phyloP scores from a whole-genome alignment of 2,329 filamentous ascomycete genomes.

The Colletotrichum eleusines region DNA sequence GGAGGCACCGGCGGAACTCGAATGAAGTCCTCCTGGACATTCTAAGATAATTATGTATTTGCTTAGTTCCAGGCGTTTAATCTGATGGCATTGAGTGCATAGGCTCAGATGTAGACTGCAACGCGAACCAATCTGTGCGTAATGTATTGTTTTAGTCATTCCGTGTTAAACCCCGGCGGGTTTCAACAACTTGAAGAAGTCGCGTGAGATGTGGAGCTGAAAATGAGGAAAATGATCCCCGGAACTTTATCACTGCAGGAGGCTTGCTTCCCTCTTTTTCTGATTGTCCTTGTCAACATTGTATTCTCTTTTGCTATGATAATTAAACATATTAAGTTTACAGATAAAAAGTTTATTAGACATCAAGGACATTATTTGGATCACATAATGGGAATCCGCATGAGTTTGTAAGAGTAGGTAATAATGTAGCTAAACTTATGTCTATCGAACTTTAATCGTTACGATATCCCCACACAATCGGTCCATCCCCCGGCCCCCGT shows the following conservation, averaged over 20 bases:
- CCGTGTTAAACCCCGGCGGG: background rate
- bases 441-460: background rate
- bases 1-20: background rate
- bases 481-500: too few relatives aligned
- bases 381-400: fast-evolving
- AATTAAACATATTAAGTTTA: background rate
- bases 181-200: background rate
- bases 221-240: background rate
- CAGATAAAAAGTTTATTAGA: background rate
- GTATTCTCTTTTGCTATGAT: too few relatives aligned
- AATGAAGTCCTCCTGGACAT: background rate
- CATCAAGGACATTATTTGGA: background rate
- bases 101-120: background rate
- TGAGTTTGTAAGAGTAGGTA: background rate
- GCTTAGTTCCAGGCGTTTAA: background rate
- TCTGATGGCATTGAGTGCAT: background rate
- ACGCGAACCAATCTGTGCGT: background rate
- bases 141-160: background rate
- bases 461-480: too few relatives aligned
- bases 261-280: background rate
- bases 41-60: background rate
- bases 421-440: background rate
- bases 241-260: background rate
- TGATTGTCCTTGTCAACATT: background rate
- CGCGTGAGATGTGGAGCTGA: background rate